Percentiles rank a stretch among this genome's conserved stretches.
These are phyloP conservation scores for Ramalina intermedia DNA, from an alignment of 495 filamentous ascomycete genomes.

Conservation along the genomic window DNA sequence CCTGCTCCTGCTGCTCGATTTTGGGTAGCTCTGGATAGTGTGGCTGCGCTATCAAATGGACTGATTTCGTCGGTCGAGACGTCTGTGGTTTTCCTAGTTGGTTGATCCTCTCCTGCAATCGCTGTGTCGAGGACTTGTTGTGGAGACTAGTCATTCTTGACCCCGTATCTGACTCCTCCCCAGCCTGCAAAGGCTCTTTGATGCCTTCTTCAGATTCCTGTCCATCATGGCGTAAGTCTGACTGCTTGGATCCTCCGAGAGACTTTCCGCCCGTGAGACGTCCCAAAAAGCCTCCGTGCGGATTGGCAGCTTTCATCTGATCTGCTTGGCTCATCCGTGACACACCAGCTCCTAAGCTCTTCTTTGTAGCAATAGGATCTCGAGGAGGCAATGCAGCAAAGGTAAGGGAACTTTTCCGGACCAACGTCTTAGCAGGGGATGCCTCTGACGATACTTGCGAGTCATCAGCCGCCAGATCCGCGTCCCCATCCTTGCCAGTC, in stretches of 20 bases:
- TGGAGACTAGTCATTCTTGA: conserved; percentile 40
- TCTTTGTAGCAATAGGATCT: conserved; percentile 65
- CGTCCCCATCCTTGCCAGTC: conserved; percentile 28
- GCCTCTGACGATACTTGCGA: conserved; percentile 45
- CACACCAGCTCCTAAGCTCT: conserved; percentile 59
- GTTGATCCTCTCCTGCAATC: conserved; percentile 82
- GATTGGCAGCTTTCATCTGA: conserved; percentile 32
- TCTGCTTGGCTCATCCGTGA: conserved; percentile 75
- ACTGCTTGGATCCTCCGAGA: conserved; percentile 28
- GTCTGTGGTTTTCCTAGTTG: conserved; percentile 76
- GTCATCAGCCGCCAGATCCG: conserved; percentile 34
- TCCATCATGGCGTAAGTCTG: conserved; percentile 25
- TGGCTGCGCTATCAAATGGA: conserved; percentile 34
- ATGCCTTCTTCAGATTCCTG: conserved; percentile 38
- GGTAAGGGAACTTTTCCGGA: conserved; percentile 85
- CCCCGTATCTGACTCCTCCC: conserved; percentile 26
- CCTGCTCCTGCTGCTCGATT: conserved; percentile 18
- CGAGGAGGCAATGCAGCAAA: conserved; percentile 86
- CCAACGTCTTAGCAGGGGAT: conserved; percentile 44
- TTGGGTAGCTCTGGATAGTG: conserved; percentile 42
- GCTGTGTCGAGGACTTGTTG: conserved; percentile 81
- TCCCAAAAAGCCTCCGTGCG: conserved; percentile 44
- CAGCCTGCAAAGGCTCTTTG: conserved; percentile 3
- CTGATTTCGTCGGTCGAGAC: conserved; percentile 55
- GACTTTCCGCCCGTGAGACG: conserved; percentile 46